These are phyloP conservation scores for Annulohypoxylon moriforme DNA, from an alignment of 495 filamentous ascomycete genomes.

Conservation along the genomic window DNA sequence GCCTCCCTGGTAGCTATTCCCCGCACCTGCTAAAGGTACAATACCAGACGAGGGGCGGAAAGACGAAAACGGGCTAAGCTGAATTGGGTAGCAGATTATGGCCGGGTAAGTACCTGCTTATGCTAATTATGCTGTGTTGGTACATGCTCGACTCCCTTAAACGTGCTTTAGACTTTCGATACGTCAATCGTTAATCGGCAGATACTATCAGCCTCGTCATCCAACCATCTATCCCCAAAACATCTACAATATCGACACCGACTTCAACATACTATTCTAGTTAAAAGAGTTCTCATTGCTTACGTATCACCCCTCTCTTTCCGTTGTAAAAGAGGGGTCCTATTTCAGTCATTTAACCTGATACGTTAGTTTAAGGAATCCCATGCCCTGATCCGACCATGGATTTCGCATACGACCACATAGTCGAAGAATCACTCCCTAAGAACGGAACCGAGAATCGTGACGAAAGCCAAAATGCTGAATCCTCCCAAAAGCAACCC, in stretches of 20 bases:
- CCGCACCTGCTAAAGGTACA: conserved; percentile 7
- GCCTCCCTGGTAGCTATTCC: not conserved
- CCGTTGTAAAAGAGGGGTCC: conserved; percentile 30
- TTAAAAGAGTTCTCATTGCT: conserved; percentile 5
- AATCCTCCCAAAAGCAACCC: conserved; percentile 54
- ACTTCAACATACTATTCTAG: conserved; percentile 27
- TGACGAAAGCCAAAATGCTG: conserved; percentile 43
- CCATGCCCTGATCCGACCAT: conserved; percentile 62
- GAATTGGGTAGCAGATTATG: not conserved
- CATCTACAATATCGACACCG: conserved; percentile 16
- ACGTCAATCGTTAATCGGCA: conserved; percentile 46
- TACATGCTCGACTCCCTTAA: conserved; percentile 16
- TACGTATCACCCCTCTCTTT: conserved; percentile 32
- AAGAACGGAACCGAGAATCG: conserved; percentile 65
- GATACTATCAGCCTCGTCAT: conserved; percentile 45
- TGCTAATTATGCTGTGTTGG: conserved; percentile 14
- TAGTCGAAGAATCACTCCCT: conserved; percentile 82
- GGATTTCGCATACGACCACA: conserved; percentile 98
- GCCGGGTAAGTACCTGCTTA: conserved; percentile 16
- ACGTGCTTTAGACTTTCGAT: conserved; percentile 32
- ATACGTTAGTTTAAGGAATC: conserved; percentile 11
- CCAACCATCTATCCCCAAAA: conserved; percentile 35
- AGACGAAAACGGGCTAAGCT: conserved; percentile 22
- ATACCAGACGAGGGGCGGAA: not conserved
- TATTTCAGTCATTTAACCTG: not conserved